Evolutionary conservation across 108 stramenopile species (phyloP), one percentile per base, ranked within the genome.

Genomic region (Cyclotella cryptica): DNA sequence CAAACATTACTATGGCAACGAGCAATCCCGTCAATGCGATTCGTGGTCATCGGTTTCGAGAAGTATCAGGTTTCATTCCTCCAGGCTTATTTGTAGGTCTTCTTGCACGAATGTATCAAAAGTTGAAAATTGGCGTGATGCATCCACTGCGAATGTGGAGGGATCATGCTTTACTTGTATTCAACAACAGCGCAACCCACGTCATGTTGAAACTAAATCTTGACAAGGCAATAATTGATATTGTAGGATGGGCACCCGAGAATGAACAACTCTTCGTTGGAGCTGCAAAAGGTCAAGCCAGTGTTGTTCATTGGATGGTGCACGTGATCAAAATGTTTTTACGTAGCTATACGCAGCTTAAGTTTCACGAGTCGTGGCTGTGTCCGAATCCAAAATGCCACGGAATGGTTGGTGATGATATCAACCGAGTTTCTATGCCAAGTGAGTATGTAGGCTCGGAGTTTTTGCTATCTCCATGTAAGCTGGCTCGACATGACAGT

Each of bases 11-110:
- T 0, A 47, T 21, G 46, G 27, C 28, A 46, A 26, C 41, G n/a
- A 27, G 24, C 59, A 17, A 22, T 39, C 28, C 14, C 9, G 26
- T 18, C 60, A 47, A n/a, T 62, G 71, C 71, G 29, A 47, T 72
- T 24, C 71, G 60, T 35, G 71, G 71, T 27, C 71, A 72, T 72
- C 71, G 71, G 15, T 60, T 72, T 29, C 60, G 60, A 28, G 71
- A 72, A 39, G 21, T 30, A n/a, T 72, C 71, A 47, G 71, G 71
- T 18, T 72, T 72, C 29, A 29, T 72, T 0, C 71, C 71, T 39
- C 71, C 71, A 0, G 71, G 71, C 18, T 24, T 72, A 4, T 72
- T 72, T 72, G 19, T 62, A 9, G 71, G 71, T 21, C 21, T 72
- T 24, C 6, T 72, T 8, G 59, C 71, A 72, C 55, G 71, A 17